A percentile compares a stretch with the other conserved stretches of the same genome.
Evolutionary conservation across 2,329 filamentous ascomycete genomes (phyloP).

Genomic region (Cercospora zeae-maydis): DNA sequence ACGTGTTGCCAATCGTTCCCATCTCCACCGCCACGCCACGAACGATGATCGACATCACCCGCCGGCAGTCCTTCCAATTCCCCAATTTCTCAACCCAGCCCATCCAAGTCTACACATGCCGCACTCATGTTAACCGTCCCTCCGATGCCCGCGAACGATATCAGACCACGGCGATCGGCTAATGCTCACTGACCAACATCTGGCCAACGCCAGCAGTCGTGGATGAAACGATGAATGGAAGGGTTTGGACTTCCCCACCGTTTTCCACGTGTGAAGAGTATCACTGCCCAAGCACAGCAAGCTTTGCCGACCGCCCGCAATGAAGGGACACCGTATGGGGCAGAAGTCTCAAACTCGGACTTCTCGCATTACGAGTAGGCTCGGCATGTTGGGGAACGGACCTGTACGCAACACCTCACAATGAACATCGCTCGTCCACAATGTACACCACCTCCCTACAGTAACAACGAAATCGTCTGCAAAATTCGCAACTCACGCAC

Average conservation of each 20-base stretch:
- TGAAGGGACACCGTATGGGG: neutral
- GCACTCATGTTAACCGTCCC: neutral
- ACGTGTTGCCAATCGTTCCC: neutral
- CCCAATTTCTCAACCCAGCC: conserved; percentile 7
- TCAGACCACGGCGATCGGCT: neutral
- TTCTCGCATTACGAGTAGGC: too few species aligned
- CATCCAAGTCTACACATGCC: conserved; percentile 11
- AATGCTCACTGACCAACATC: neutral
- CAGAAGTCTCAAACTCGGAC: neutral
- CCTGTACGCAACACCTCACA: too few species aligned
- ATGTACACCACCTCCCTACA: too few species aligned
- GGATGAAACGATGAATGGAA: neutral
- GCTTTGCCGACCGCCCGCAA: too few species aligned
- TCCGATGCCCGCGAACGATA: neutral
- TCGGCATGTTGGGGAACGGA: too few species aligned
- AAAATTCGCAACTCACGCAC: too few species aligned
- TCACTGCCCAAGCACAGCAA: too few species aligned
- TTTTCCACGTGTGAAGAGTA: neutral
- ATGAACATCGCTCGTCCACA: too few species aligned
- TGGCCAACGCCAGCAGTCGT: neutral
- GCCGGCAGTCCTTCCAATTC: neutral
- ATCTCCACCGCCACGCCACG: neutral
- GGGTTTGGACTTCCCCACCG: neutral
- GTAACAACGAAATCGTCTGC: too few species aligned
- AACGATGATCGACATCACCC: neutral